These are phyloP conservation scores for Hebeloma cylindrosporum DNA, from an alignment of 768 basidiomycete genomes.

Conservation along the genomic window DNA sequence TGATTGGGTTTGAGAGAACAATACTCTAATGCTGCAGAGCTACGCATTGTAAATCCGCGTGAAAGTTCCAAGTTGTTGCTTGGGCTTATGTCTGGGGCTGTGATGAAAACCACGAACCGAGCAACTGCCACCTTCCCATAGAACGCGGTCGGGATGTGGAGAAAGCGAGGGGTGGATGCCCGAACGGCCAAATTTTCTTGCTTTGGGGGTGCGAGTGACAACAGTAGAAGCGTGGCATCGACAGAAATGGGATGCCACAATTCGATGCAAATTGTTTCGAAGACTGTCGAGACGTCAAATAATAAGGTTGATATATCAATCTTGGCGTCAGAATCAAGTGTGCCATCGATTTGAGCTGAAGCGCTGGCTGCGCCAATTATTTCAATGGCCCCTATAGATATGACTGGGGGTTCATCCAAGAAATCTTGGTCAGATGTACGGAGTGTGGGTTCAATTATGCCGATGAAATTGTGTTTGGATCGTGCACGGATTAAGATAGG, in stretches of 20 bases:
- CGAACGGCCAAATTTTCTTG: constrained; percentile 9
- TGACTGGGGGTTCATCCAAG: constrained; percentile 47
- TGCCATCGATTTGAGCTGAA: constrained; percentile 51
- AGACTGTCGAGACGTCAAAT: constrained; percentile 18
- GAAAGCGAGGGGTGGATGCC: constrained; percentile 29
- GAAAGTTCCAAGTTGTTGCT: constrained; percentile 61
- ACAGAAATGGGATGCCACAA: constrained; percentile 34
- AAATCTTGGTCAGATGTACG: constrained; percentile 38
- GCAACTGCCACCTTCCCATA: constrained; percentile 57
- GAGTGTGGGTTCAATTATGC: constrained; percentile 22
- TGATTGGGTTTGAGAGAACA: constrained; percentile 47
- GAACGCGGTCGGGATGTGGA: constrained; percentile 54
- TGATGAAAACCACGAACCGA: constrained; percentile 65
- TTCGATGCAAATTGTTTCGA: constrained; percentile 31
- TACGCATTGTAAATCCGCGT: constrained; percentile 65
- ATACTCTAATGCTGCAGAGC: constrained; percentile 54
- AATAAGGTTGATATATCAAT: constrained; percentile 25
- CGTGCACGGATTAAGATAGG: constrained; percentile 57
- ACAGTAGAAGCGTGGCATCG: constrained; percentile 41
- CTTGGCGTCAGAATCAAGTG: constrained; percentile 36
- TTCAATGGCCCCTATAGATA: constrained; percentile 61
- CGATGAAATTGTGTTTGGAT: constrained; percentile 30
- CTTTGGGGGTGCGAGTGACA: constrained; percentile 36
- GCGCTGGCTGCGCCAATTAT: constrained; percentile 43
- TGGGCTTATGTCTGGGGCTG: constrained; percentile 81